Percentiles rank a stretch among this genome's conserved stretches.
Conservation (phyloP, 306 rosid genomes). For the Vigna nakashimae region DNA sequence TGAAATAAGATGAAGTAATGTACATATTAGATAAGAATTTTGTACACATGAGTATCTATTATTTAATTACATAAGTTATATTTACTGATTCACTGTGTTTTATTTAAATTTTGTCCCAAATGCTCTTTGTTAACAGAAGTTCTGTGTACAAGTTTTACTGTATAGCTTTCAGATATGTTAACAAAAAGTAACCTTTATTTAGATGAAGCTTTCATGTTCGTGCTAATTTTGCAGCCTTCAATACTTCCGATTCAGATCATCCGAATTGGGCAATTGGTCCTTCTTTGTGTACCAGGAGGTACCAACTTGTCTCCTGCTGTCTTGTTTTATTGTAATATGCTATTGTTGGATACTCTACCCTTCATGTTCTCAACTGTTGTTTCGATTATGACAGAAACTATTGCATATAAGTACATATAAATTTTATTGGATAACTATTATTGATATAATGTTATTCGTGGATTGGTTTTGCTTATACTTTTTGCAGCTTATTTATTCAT, state of each 20-base stretch:
- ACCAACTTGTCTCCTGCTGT: slow-evolving; percentile 33
- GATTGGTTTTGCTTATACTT: too few relatives aligned
- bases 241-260: slow-evolving; percentile 94
- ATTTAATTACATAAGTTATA: slow-evolving; percentile 10
- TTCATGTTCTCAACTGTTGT: slow-evolving; percentile 8
- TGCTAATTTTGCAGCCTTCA: slow-evolving; percentile 76
- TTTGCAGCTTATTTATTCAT: background rate
- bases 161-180: slow-evolving; percentile 34
- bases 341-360: slow-evolving; percentile 22
- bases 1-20: too few relatives aligned
- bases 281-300: slow-evolving; percentile 96
- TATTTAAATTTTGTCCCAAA: slow-evolving; percentile 26
- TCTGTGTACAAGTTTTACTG: slow-evolving; percentile 9
- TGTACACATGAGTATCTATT: slow-evolving; percentile 5
- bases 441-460: too few relatives aligned
- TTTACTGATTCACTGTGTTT: background rate
- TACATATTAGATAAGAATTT: background rate
- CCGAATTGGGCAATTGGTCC: slow-evolving; percentile 76
- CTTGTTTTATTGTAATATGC: slow-evolving; percentile 8
- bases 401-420: background rate
- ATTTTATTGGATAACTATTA: too few relatives aligned
- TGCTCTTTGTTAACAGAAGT: slow-evolving; percentile 20
- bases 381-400: slow-evolving; percentile 22
- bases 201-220: slow-evolving; percentile 26
- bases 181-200: slow-evolving; percentile 8